Conservation (phyloP, 2,329 filamentous ascomycete species). For the Neofusicoccum ribis region DNA sequence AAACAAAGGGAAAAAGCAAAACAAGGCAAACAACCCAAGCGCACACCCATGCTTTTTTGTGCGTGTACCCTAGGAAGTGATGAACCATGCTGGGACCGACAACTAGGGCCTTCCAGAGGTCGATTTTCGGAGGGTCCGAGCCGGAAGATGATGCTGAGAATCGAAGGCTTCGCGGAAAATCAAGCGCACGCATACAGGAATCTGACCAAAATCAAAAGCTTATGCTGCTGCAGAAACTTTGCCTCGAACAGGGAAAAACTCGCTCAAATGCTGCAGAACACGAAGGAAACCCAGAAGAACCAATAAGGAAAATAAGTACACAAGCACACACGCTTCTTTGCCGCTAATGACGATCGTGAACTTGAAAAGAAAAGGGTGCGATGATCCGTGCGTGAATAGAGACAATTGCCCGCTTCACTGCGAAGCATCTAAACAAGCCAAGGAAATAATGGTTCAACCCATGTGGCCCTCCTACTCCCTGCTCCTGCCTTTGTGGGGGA, state of each 20-base stretch:
- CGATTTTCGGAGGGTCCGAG: not conserved
- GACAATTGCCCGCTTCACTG: not conserved
- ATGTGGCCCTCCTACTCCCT: not conserved
- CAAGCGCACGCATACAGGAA: not conserved
- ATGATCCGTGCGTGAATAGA: not conserved
- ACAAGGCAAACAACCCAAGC: conserved; percentile 12
- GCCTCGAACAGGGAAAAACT: not conserved
- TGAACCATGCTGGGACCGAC: not conserved
- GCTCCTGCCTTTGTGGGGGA: conserved; percentile 13
- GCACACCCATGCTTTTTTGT: conserved; percentile 6
- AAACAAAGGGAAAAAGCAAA: conserved; percentile 1
- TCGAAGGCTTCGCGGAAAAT: not conserved
- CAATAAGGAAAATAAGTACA: conserved; percentile 16
- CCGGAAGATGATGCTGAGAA: conserved; percentile 10
- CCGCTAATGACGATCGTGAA: conserved; percentile 1
- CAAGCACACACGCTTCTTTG: conserved; percentile 6
- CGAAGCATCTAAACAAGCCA: conserved; percentile 9
- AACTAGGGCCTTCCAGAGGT: not conserved
- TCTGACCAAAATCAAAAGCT: not conserved
- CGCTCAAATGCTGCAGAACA: conserved; percentile 19
- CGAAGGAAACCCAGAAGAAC: not conserved
- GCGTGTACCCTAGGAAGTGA: not conserved
- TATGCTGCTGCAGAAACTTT: conserved; percentile 4
- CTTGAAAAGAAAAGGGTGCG: not conserved
- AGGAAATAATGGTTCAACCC: not conserved